Evolutionary conservation across 495 filamentous ascomycete species (phyloP).

Genomic region (Aspergillus carlsbadensis): DNA sequence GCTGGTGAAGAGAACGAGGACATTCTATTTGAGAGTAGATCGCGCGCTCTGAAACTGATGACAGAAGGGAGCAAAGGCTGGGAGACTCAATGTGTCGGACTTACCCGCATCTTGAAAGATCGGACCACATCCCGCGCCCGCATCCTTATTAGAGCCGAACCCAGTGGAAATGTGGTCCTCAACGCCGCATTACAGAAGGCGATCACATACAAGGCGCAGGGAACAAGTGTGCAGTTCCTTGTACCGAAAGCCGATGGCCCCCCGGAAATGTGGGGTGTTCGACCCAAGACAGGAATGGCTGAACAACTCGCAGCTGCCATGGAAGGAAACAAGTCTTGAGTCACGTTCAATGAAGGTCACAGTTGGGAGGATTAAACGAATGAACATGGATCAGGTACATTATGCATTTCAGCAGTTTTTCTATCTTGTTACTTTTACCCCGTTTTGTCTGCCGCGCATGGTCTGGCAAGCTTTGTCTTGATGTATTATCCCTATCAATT

Average conservation of each 20-base stretch:
- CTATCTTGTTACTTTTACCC: neutral
- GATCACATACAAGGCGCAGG: slow-evolving; percentile 53
- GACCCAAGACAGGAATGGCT: slow-evolving; percentile 54
- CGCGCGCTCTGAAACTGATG: slow-evolving; percentile 61
- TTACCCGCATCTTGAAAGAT: slow-evolving; percentile 65
- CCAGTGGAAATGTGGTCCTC: slow-evolving; percentile 65
- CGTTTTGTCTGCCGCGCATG: neutral
- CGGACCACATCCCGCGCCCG: slow-evolving; percentile 60
- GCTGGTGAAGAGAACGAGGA: slow-evolving; percentile 73
- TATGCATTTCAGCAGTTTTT: slow-evolving; percentile 16
- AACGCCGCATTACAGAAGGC: slow-evolving; percentile 62
- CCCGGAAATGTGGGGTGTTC: slow-evolving; percentile 62
- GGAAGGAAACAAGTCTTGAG: slow-evolving; percentile 24
- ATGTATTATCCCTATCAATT: neutral
- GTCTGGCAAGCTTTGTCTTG: slow-evolving; percentile 15
- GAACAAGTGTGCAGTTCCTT: slow-evolving; percentile 57
- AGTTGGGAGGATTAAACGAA: slow-evolving; percentile 6
- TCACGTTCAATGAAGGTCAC: neutral
- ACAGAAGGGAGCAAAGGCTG: slow-evolving; percentile 46
- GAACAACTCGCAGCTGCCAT: slow-evolving; percentile 14
- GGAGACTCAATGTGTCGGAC: slow-evolving; percentile 62
- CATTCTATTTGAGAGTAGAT: slow-evolving; percentile 59
- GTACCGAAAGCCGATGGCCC: slow-evolving; percentile 50
- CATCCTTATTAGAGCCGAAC: slow-evolving; percentile 66
- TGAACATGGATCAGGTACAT: slow-evolving; percentile 10